Evolutionary conservation across 78 protist genomes (phyloP).

Genomic region (Protostelium mycophagum): DNA sequence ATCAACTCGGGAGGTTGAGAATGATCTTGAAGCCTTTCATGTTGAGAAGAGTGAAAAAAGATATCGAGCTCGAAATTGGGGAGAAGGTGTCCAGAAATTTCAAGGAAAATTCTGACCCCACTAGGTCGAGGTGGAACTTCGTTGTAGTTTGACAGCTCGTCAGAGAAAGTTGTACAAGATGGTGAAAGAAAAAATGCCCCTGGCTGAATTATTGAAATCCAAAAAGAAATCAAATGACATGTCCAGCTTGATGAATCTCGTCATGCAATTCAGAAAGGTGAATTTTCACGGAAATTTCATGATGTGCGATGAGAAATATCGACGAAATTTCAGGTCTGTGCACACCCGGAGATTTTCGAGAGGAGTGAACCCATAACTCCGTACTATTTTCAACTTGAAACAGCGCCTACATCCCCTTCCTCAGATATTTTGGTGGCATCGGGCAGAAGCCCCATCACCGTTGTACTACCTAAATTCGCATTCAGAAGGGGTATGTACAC

Average conservation of each 20-base stretch:
- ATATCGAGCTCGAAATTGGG: slow-evolving; percentile 88
- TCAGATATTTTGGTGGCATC: not conserved
- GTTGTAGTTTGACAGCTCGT: slow-evolving; percentile 60
- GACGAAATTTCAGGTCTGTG: slow-evolving; percentile 69
- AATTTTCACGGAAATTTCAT: not conserved
- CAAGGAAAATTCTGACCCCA: not conserved
- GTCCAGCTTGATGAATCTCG: slow-evolving; percentile 78
- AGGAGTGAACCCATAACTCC: slow-evolving; percentile 62
- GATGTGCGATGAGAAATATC: not conserved
- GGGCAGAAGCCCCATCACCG: slow-evolving; percentile 34
- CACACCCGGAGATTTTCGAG: slow-evolving; percentile 91
- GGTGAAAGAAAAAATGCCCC: slow-evolving; percentile 29
- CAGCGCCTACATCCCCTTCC: no score
- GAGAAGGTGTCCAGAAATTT: slow-evolving; percentile 58
- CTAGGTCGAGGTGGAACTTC: slow-evolving; percentile 60
- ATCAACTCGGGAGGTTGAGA: slow-evolving; percentile 82
- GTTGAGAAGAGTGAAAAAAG: slow-evolving; percentile 89
- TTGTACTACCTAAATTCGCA: slow-evolving; percentile 20
- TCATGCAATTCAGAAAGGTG: slow-evolving; percentile 92
- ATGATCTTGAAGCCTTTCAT: slow-evolving; percentile 93
- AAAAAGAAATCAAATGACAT: slow-evolving; percentile 13
- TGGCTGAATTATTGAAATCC: slow-evolving; percentile 50
- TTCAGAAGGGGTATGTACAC: slow-evolving; percentile 19
- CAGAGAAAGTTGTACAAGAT: slow-evolving; percentile 75
- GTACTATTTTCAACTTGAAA: slow-evolving; percentile 21